Evolutionary conservation across 257 asterid genomes (phyloP).

Genomic region (Capsicum pubescens): DNA sequence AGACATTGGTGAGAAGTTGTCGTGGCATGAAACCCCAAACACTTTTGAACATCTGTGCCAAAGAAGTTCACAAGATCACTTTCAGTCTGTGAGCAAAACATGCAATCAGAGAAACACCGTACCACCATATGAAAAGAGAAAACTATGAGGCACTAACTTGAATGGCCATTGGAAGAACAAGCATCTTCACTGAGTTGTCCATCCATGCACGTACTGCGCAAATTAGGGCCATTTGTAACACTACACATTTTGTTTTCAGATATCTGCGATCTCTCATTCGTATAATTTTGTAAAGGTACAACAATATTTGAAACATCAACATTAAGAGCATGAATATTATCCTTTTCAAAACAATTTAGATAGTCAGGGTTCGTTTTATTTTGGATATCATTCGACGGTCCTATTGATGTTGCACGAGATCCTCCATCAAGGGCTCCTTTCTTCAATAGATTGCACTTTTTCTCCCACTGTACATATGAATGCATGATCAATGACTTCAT

Average conservation of each 20-base stretch:
- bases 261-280: constrained; percentile 71
- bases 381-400: constrained; percentile 80
- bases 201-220: constrained; percentile 28
- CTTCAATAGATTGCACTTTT: constrained; percentile 65
- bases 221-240: constrained; percentile 41
- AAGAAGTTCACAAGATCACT: not conserved
- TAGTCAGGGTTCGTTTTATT: constrained; percentile 67
- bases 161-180: constrained; percentile 21
- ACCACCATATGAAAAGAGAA: constrained; percentile 11
- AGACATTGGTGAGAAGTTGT: constrained; percentile 25
- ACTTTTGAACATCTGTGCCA: constrained; percentile 6
- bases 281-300: constrained; percentile 81
- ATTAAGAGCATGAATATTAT: constrained; percentile 50
- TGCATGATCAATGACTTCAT: not conserved
- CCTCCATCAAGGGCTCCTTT: constrained; percentile 55
- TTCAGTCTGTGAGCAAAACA: constrained; percentile 15
- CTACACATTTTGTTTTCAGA: constrained; percentile 48
- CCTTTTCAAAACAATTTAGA: constrained; percentile 59
- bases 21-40: constrained; percentile 4
- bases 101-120: not conserved
- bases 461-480: constrained; percentile 77
- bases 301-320: constrained; percentile 54
- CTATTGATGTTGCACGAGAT: constrained; percentile 47
- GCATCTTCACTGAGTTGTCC: constrained; percentile 4
- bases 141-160: constrained; percentile 30